These are phyloP conservation scores for Sequoiadendron giganteum DNA, from an alignment of 75 land plant species.

Conservation along the genomic window DNA sequence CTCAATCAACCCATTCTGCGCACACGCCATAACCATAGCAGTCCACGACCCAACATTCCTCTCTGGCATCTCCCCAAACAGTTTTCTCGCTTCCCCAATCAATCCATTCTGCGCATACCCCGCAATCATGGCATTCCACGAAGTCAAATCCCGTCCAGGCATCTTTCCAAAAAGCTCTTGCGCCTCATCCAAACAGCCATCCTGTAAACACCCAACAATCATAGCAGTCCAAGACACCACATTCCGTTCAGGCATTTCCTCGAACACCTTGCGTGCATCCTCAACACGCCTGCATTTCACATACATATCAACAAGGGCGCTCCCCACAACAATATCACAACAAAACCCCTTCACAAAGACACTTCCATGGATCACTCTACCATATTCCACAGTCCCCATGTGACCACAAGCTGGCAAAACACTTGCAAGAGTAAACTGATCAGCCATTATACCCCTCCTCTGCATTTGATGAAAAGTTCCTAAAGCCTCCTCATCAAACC, in stretches of 20 bases:
- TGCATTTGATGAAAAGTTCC: conserved; percentile 28
- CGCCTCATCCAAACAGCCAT: conserved; percentile 40
- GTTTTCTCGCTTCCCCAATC: conserved; percentile 6
- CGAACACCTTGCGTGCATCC: conserved; percentile 35
- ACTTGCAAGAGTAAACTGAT: conserved; percentile 23
- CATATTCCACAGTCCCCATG: conserved; percentile 2
- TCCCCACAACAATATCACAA: conserved; percentile 25
- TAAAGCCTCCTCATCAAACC: conserved; percentile 42
- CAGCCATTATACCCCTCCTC: background rate
- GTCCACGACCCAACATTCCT: conserved; percentile 24
- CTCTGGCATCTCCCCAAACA: conserved; percentile 26
- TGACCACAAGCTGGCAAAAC: conserved; percentile 21
- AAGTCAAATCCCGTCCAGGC: conserved; percentile 19
- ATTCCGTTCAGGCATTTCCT: conserved; percentile 27
- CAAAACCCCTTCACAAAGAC: conserved; percentile 3
- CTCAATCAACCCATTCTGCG: background rate
- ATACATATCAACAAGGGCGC: conserved; percentile 34
- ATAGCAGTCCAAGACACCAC: conserved; percentile 42
- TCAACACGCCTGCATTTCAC: conserved; percentile 19
- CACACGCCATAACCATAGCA: background rate
- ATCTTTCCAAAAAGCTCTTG: conserved; percentile 45
- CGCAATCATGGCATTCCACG: conserved; percentile 26
- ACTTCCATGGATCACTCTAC: conserved; percentile 13
- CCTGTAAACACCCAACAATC: conserved; percentile 24
- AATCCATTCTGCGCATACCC: conserved; percentile 15